Conservation (phyloP, 148 eudicot species). For the Silene conica region DNA sequence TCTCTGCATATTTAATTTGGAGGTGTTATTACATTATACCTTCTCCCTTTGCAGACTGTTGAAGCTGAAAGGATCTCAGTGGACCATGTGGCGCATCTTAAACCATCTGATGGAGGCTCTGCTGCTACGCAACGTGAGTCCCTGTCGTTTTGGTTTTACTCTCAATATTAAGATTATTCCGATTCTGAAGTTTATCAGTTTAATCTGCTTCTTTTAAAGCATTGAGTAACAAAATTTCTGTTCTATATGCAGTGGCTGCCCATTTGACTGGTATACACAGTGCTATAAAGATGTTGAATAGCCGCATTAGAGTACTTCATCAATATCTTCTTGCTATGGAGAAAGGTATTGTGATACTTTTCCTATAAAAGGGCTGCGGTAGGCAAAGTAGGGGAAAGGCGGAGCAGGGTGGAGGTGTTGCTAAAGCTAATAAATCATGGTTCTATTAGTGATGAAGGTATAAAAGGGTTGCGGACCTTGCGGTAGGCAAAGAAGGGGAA, state of each 20-base stretch:
- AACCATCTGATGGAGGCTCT: conserved; percentile 98
- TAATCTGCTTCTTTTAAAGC: background rate
- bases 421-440: background rate
- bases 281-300: conserved; percentile 95
- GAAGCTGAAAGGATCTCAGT: conserved; percentile 98
- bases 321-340: conserved; percentile 88
- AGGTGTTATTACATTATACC: conserved; percentile 14
- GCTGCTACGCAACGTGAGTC: conserved; percentile 91
- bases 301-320: conserved; percentile 85
- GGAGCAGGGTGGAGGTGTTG: background rate
- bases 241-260: conserved; percentile 77
- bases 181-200: background rate
- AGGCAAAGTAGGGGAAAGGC: background rate
- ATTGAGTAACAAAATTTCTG: background rate
- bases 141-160: conserved; percentile 9
- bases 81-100: conserved; percentile 96
- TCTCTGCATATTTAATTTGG: conserved; percentile 7
- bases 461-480: background rate
- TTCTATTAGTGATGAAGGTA: background rate
- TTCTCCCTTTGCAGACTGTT: conserved; percentile 59
- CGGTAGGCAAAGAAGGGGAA: background rate
- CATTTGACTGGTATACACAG: conserved; percentile 91
- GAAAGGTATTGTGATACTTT: conserved; percentile 43
- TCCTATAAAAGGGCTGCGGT: background rate
- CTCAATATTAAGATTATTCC: background rate